A percentile compares a stretch with the other conserved stretches of the same genome.
phyloP scores from a whole-genome alignment of 805 yeast genomes.

The Yamadazyma insecticola region DNA sequence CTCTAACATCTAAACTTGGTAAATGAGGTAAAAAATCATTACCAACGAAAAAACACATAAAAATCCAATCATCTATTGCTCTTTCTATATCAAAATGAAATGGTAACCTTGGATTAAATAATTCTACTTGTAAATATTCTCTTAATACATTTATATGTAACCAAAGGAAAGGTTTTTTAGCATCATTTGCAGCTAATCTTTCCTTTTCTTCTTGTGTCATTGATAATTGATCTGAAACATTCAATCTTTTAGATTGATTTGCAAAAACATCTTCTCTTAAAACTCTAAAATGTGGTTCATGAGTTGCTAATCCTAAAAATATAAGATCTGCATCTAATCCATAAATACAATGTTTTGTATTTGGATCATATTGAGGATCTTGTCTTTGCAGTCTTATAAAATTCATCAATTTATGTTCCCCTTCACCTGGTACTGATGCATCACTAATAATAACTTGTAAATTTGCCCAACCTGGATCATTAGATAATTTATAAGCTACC shows the following conservation, averaged over 20 bases:
- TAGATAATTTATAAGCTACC: slow-evolving; percentile 83
- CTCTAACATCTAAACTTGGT: slow-evolving; percentile 92
- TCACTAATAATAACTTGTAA: slow-evolving; percentile 89
- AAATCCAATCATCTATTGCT: slow-evolving; percentile 98
- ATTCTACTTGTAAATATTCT: slow-evolving; percentile 82
- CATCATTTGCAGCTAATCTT: slow-evolving; percentile 37
- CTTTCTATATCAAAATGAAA: slow-evolving; percentile 85
- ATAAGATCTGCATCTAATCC: slow-evolving; percentile 98
- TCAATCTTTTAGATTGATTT: slow-evolving; percentile 50
- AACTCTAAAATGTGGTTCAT: slow-evolving; percentile 93
- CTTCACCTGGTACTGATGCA: slow-evolving; percentile 98
- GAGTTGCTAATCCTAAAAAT: slow-evolving; percentile 93
- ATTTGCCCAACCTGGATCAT: slow-evolving; percentile 91
- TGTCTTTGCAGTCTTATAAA: slow-evolving; percentile 87
- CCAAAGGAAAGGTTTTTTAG: slow-evolving; percentile 88
- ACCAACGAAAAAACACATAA: slow-evolving; percentile 97
- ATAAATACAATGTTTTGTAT: slow-evolving; percentile 92
- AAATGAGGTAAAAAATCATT: slow-evolving; percentile 97
- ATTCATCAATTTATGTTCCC: slow-evolving; percentile 97
- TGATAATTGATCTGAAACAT: slow-evolving; percentile 45
- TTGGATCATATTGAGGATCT: slow-evolving; percentile 84
- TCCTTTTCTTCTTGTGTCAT: slow-evolving; percentile 58
- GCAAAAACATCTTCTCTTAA: slow-evolving; percentile 96
- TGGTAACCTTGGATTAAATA: slow-evolving; percentile 62
- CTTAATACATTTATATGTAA: slow-evolving; percentile 81